Evolutionary conservation across 805 yeast species (phyloP).

Genomic region (Spencermartinsiella europaea): DNA sequence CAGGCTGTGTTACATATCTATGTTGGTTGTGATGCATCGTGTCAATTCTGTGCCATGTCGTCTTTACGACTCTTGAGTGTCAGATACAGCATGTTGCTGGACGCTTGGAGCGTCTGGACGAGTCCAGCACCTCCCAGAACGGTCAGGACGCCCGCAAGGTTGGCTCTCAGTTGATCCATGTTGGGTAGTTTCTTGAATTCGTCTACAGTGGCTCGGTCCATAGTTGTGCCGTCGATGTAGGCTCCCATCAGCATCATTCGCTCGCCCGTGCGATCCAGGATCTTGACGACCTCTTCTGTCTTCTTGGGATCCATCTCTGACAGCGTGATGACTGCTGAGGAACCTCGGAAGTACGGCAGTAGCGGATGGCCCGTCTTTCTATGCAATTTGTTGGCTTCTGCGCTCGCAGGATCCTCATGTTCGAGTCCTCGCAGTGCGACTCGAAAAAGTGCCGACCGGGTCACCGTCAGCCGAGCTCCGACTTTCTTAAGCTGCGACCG

Average conservation of each 20-base stretch:
- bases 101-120: conserved; percentile 69
- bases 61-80: conserved; percentile 63
- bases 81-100: conserved; percentile 64
- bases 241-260: conserved; percentile 83
- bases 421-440: conserved; percentile 70
- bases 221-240: conserved; percentile 57
- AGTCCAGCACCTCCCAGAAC: conserved; percentile 84
- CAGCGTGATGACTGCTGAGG: conserved; percentile 74
- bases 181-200: conserved; percentile 70
- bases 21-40: no score
- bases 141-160: conserved; percentile 80
- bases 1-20: no score
- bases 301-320: conserved; percentile 64
- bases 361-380: conserved; percentile 55
- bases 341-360: conserved; percentile 67
- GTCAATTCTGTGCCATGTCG: no score
- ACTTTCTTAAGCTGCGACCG: conserved; percentile 55
- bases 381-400: conserved; percentile 41
- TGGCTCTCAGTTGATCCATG: conserved; percentile 65
- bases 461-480: conserved; percentile 67
- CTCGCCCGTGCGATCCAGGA: conserved; percentile 61
- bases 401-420: conserved; percentile 69
- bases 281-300: conserved; percentile 57
- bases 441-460: conserved; percentile 64
- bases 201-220: conserved; percentile 48